A percentile compares a stretch with the other conserved stretches of the same genome.
These are phyloP conservation scores for Pythium graminicola DNA, from an alignment of 352 stramenopile genomes.

Conservation along the genomic window DNA sequence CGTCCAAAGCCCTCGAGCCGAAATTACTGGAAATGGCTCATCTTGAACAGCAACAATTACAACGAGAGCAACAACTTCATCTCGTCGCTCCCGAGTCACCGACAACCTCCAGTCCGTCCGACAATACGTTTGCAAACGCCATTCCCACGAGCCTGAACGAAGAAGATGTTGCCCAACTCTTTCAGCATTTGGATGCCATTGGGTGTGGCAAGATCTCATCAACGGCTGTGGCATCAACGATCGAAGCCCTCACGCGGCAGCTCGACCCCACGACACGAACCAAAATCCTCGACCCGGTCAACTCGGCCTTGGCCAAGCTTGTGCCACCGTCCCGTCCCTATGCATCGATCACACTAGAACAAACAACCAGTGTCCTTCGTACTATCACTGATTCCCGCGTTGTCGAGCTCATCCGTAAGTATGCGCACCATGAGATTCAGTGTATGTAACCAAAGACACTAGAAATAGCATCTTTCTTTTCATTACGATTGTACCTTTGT, in stretches of 20 bases:
- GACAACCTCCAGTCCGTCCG: neutral
- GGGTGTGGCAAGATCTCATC: slow-evolving; percentile 49
- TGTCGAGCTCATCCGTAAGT: slow-evolving; percentile 44
- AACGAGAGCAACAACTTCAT: neutral
- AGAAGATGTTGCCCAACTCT: slow-evolving; percentile 27
- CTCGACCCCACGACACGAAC: slow-evolving; percentile 12
- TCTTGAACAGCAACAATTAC: slow-evolving; percentile 5
- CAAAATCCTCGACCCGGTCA: neutral
- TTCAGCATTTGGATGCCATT: slow-evolving; percentile 44
- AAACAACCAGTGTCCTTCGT: slow-evolving; percentile 35
- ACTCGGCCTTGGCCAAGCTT: slow-evolving; percentile 17
- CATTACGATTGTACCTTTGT: neutral
- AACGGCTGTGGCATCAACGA: slow-evolving; percentile 23
- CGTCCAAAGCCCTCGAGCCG: slow-evolving; percentile 16
- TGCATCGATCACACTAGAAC: slow-evolving; percentile 24
- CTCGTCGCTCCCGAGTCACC: slow-evolving; percentile 6
- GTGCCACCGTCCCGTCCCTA: slow-evolving; percentile 19
- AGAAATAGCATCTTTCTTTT: neutral
- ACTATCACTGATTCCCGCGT: slow-evolving; percentile 30
- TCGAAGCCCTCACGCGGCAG: slow-evolving; percentile 44
- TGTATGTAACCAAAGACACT: slow-evolving; percentile 32
- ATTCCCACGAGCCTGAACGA: slow-evolving; percentile 2
- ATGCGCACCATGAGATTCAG: slow-evolving; percentile 43
- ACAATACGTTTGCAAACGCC: neutral
- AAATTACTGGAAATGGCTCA: slow-evolving; percentile 10